A percentile compares a stretch with the other conserved stretches of the same genome.
These are phyloP conservation scores for Calonectria leucothoes DNA, from an alignment of 2,329 filamentous ascomycete genomes.

Conservation along the genomic window DNA sequence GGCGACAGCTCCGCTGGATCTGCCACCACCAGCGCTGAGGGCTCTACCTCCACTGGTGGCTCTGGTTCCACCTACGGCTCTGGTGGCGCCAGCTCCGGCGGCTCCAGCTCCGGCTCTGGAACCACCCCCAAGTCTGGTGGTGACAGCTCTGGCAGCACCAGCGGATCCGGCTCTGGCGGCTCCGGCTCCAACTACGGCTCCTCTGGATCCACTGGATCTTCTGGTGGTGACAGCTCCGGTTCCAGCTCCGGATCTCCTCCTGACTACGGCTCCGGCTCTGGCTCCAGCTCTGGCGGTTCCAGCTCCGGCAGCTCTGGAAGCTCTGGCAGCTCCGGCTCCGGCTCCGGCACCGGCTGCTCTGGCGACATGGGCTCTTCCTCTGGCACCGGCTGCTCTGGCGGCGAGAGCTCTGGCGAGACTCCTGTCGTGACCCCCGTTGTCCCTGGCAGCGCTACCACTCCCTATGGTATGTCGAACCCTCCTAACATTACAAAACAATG, in stretches of 20 bases:
- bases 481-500: background rate
- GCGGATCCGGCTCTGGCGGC: background rate
- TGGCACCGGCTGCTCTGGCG: background rate
- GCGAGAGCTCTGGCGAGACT: background rate
- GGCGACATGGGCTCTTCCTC: background rate
- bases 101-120: background rate
- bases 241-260: background rate
- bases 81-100: too few relatives aligned
- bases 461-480: conserved; percentile 12
- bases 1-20: background rate
- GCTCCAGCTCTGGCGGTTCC: background rate
- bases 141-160: background rate
- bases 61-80: too few relatives aligned
- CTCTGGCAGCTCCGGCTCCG: background rate
- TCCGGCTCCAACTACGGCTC: background rate
- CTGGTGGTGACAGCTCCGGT: background rate
- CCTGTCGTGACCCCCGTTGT: background rate
- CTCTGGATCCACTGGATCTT: background rate
- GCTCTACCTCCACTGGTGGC: background rate
- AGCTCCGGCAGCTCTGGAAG: background rate
- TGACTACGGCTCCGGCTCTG: background rate
- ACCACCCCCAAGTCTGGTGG: too few relatives aligned
- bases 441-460: conserved; percentile 19
- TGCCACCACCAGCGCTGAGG: background rate
- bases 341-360: background rate